These are phyloP conservation scores for Vitis rupestris DNA, from an alignment of 164 flowering plant species.

Conservation along the genomic window DNA sequence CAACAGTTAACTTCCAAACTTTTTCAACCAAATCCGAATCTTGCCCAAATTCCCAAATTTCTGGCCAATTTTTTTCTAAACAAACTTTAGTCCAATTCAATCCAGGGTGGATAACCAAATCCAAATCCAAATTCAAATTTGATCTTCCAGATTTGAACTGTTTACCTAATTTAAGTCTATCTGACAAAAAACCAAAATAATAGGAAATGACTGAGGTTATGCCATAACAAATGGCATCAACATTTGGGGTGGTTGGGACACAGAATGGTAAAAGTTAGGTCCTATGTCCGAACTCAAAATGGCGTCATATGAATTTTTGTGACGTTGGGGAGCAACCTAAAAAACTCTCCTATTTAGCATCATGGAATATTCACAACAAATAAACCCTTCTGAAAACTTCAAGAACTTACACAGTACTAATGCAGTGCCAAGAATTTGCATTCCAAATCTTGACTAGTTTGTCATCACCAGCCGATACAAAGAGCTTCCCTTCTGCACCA, in stretches of 20 bases:
- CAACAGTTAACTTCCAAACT: neutral
- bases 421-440: slow-evolving; percentile 70
- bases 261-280: too few relatives aligned
- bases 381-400: neutral
- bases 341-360: neutral
- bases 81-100: neutral
- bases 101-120: neutral
- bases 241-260: too few relatives aligned
- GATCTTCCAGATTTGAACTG: neutral
- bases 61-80: neutral
- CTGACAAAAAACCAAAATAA: too few relatives aligned
- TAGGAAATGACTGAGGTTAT: too few relatives aligned
- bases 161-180: too few relatives aligned
- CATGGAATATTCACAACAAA: neutral
- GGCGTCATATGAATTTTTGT: too few relatives aligned
- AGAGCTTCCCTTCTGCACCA: slow-evolving; percentile 65
- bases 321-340: too few relatives aligned
- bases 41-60: neutral
- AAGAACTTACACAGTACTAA: slow-evolving; percentile 63
- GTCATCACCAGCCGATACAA: slow-evolving; percentile 93
- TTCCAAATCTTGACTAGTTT: slow-evolving; percentile 86
- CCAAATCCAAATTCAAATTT: neutral
- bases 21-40: neutral
- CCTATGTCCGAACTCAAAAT: too few relatives aligned
- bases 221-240: too few relatives aligned